A percentile compares a stretch with the other conserved stretches of the same genome.
phyloP scores from a whole-genome alignment of 805 yeast genomes.

The Candida boidinii region DNA sequence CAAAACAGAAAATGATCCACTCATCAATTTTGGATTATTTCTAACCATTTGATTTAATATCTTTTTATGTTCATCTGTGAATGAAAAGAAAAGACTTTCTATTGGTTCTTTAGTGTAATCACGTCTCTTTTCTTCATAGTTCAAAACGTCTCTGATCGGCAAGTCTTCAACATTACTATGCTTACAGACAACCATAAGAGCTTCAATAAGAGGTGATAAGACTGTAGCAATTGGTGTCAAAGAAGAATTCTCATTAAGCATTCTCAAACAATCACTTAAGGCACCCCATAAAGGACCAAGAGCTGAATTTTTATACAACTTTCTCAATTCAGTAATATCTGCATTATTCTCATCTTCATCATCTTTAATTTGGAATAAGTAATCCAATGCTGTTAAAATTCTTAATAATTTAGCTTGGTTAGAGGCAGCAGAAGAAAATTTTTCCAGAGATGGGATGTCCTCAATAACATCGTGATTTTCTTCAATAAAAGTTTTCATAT shows the following conservation, averaged over 20 bases:
- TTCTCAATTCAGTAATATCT: slow-evolving; percentile 41
- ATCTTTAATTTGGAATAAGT: slow-evolving; percentile 48
- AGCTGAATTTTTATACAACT: slow-evolving; percentile 57
- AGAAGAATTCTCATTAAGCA: slow-evolving; percentile 49
- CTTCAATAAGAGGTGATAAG: slow-evolving; percentile 78
- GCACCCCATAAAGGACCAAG: slow-evolving; percentile 82
- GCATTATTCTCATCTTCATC: slow-evolving; percentile 11
- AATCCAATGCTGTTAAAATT: slow-evolving; percentile 81
- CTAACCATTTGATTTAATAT: slow-evolving; percentile 87
- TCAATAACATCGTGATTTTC: slow-evolving; percentile 28
- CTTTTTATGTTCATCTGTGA: slow-evolving; percentile 83
- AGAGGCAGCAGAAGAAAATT: slow-evolving; percentile 71
- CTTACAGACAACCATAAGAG: slow-evolving; percentile 94
- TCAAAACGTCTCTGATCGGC: slow-evolving; percentile 44
- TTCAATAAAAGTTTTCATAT: slow-evolving; percentile 28
- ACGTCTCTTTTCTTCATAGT: slow-evolving; percentile 52
- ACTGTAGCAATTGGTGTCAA: slow-evolving; percentile 67
- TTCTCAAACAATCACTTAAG: slow-evolving; percentile 60
- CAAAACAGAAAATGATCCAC: slow-evolving; percentile 88
- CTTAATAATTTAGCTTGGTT: slow-evolving; percentile 86
- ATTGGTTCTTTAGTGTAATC: slow-evolving; percentile 71
- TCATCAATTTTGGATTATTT: slow-evolving; percentile 84
- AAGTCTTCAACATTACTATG: slow-evolving; percentile 59
- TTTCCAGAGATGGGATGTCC: slow-evolving; percentile 38
- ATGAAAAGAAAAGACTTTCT: slow-evolving; percentile 71